Evolutionary conservation across 352 stramenopile species (phyloP), one percentile per base, ranked within the genome.

Genomic region (Pythium phragmiticola): DNA sequence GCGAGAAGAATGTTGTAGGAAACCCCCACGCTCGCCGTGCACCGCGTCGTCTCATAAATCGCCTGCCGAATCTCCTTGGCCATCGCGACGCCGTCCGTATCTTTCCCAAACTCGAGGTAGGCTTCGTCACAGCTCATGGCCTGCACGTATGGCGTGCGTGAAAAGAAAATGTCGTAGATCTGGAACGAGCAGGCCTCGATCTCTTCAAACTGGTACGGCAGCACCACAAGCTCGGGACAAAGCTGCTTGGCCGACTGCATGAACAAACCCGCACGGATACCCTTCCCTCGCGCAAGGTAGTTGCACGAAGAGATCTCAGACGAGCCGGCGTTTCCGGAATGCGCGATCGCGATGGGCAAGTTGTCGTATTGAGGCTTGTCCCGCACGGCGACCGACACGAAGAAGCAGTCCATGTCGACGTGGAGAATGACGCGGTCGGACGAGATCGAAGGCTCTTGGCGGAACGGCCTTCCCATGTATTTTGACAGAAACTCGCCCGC

Each of bases 331-430:
- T 82, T 89, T 3, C 66, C 67, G 33, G 82, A 95, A 65, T 98
- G 92, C 13, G 90, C 94, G 17, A 99, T 91, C 13, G 91, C 94
- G 7, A 99, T 88, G 1, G 96, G 92, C 9, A 91, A 72, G 9
- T 79, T 70, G 34, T 82, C 55, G 34, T 85, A 73, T 36, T 93
- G 77, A 1, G 93, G 89, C 54, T 81, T 88, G 11, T 90, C 91
- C 30, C 84, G 68, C 21, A 98, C 73, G 13, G 85, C 90, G 8
- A 99, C 95, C 11, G 88, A 78, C 3, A 95, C 95, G 70, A 99
- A 99, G 77, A 99, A 99, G 60, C 90, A 98, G 73, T 99, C 96
- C 95, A 99, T 98, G 72, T 99, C 96, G 0, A 99, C 86, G 56
- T 99, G 95, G 52, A 98, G 72, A 43, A 99, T 93, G 43, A 96